Evolutionary conservation across 495 filamentous ascomycete species (phyloP).

Genomic region (Hyaloscypha finlandica): DNA sequence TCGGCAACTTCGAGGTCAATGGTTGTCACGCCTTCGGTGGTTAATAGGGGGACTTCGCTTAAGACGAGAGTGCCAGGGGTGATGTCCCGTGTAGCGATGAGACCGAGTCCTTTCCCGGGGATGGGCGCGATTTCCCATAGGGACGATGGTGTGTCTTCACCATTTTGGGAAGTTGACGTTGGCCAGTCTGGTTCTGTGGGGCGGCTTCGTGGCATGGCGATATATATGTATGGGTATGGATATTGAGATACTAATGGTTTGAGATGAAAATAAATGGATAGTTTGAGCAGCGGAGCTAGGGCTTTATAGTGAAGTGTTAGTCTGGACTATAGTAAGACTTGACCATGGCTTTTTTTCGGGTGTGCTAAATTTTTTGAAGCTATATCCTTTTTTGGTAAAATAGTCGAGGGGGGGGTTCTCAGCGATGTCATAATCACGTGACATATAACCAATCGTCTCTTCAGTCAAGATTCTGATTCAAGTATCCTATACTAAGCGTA

Average conservation of each 20-base stretch:
- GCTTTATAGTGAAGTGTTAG: background rate
- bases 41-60: conserved; percentile 43
- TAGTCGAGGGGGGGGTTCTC: conserved; percentile 25
- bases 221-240: background rate
- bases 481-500: background rate
- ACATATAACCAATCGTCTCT: background rate
- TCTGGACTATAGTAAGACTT: background rate
- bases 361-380: conserved; percentile 10
- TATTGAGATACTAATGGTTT: conserved; percentile 1
- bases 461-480: background rate
- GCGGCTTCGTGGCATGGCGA: conserved; percentile 19
- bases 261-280: background rate
- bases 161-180: background rate
- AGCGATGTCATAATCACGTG: conserved; percentile 19
- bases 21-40: conserved; percentile 33
- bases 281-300: background rate
- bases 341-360: background rate
- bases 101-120: conserved; percentile 41
- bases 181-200: background rate
- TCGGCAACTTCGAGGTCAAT: conserved; percentile 32
- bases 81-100: conserved; percentile 41
- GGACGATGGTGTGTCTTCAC: too few species aligned
- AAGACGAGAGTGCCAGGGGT: conserved; percentile 43
- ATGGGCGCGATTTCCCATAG: conserved; percentile 39
- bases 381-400: conserved; percentile 25